Evolutionary conservation across 2,329 filamentous ascomycete species (phyloP).

Genomic region (Ampelomyces quisqualis): DNA sequence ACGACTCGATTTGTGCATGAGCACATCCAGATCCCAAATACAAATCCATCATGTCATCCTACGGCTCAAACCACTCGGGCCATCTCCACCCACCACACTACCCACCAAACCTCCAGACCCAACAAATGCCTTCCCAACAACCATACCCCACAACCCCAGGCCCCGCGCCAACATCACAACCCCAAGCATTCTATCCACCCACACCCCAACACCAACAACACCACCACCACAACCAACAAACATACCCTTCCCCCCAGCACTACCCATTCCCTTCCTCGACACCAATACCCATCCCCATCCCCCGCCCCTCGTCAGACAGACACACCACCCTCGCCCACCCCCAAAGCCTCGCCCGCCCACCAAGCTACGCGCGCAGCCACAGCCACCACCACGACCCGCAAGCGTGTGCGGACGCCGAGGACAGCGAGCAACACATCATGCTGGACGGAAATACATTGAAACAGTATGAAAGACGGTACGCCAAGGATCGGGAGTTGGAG

Average conservation of each 20-base stretch:
- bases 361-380: constrained; percentile 7
- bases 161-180: constrained; percentile 2
- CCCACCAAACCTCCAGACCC: constrained; percentile 7
- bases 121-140: constrained; percentile 7
- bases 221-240: constrained; percentile 3
- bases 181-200: constrained; percentile 8
- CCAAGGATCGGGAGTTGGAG: constrained; percentile 21
- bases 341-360: too few relatives aligned
- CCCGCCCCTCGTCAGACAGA: neutral
- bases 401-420: constrained; percentile 9
- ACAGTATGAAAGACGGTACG: constrained; percentile 18
- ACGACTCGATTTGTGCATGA: too few relatives aligned
- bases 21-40: constrained; percentile 15
- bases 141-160: constrained; percentile 11
- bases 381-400: constrained; percentile 10
- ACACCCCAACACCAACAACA: constrained; percentile 11
- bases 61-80: constrained; percentile 20
- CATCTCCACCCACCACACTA: constrained; percentile 15
- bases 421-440: constrained; percentile 9
- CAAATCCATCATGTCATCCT: constrained; percentile 22
- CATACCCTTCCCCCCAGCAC: constrained; percentile 8
- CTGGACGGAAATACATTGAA: constrained; percentile 17
- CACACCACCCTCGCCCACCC: too few relatives aligned
- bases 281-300: constrained; percentile 1
- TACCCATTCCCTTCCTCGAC: neutral